phyloP scores from a whole-genome alignment of 768 basidiomycete genomes.

The Suillus clintonianus region DNA sequence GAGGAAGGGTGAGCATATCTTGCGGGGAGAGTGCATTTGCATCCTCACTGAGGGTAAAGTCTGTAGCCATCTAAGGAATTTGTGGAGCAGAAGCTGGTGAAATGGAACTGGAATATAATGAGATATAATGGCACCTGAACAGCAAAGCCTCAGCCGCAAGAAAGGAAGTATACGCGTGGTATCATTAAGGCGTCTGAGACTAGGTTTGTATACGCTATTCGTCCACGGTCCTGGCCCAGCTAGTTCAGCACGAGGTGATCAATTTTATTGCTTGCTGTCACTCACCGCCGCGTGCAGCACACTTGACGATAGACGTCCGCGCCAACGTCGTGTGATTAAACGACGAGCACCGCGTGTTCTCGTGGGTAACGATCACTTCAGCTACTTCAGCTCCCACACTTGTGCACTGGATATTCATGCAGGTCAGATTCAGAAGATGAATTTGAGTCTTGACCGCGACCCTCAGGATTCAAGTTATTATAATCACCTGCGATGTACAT shows the following conservation, averaged over 20 bases:
- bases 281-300: background rate
- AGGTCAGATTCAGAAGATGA: too few relatives aligned
- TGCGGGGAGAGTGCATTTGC: constrained; percentile 65
- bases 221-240: background rate
- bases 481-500: too few relatives aligned
- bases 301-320: too few relatives aligned
- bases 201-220: background rate
- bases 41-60: background rate
- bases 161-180: background rate
- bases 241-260: too few relatives aligned
- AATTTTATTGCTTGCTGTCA: too few relatives aligned
- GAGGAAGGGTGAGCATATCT: constrained; percentile 66
- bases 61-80: background rate
- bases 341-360: too few relatives aligned
- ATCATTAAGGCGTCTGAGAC: background rate
- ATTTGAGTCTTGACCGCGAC: too few relatives aligned
- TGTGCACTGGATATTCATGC: too few relatives aligned
- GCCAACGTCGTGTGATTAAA: too few relatives aligned
- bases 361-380: too few relatives aligned
- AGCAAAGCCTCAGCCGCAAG: background rate
- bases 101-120: background rate
- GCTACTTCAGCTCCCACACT: too few relatives aligned
- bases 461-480: too few relatives aligned
- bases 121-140: background rate
- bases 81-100: background rate